Percentiles rank a stretch among this genome's conserved stretches.
These are phyloP conservation scores for Salinomyces thailandicus DNA, from an alignment of 2,329 filamentous ascomycete species.

Conservation along the genomic window DNA sequence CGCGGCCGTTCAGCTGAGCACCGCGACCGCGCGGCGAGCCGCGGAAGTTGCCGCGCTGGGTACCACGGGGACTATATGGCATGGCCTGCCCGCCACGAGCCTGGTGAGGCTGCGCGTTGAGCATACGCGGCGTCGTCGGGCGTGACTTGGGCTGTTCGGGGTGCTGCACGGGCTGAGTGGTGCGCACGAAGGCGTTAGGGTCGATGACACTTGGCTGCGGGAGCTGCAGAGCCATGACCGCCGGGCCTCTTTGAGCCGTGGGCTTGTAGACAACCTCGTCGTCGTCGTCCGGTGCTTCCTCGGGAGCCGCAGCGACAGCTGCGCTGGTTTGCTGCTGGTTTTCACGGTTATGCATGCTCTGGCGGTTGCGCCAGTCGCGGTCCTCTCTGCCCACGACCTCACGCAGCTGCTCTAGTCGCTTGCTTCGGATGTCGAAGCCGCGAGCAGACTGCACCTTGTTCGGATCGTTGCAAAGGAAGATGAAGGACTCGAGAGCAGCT, in stretches of 20 bases:
- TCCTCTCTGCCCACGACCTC: constrained; percentile 40
- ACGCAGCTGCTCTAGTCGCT: constrained; percentile 40
- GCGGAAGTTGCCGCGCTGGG: constrained; percentile 17
- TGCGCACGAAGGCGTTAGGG: constrained; percentile 39
- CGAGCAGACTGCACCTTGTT: constrained; percentile 36
- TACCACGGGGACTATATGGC: constrained; percentile 15
- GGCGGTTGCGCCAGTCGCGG: constrained; percentile 34
- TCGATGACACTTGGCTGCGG: constrained; percentile 30
- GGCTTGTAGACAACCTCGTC: constrained; percentile 20
- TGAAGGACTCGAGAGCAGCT: constrained; percentile 40
- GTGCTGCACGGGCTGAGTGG: constrained; percentile 14
- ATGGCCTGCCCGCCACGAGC: constrained; percentile 10
- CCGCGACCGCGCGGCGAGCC: constrained; percentile 15
- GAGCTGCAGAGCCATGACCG: constrained; percentile 20
- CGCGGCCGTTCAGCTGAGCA: constrained; percentile 12
- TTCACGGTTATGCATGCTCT: constrained; percentile 20
- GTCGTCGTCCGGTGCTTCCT: constrained; percentile 10
- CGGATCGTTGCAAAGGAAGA: constrained; percentile 42
- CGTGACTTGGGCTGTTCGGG: constrained; percentile 5
- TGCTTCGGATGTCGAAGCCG: constrained; percentile 40
- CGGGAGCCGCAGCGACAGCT: neutral
- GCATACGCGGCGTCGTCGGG: constrained; percentile 12
- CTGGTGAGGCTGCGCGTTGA: constrained; percentile 5
- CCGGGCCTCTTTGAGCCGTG: constrained; percentile 20
- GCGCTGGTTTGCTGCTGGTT: constrained; percentile 5